Percentiles rank a stretch among this genome's conserved stretches.
These are phyloP conservation scores for Coemansia sp. DNA, from an alignment of 192 early-diverging fungal species.

Conservation along the genomic window DNA sequence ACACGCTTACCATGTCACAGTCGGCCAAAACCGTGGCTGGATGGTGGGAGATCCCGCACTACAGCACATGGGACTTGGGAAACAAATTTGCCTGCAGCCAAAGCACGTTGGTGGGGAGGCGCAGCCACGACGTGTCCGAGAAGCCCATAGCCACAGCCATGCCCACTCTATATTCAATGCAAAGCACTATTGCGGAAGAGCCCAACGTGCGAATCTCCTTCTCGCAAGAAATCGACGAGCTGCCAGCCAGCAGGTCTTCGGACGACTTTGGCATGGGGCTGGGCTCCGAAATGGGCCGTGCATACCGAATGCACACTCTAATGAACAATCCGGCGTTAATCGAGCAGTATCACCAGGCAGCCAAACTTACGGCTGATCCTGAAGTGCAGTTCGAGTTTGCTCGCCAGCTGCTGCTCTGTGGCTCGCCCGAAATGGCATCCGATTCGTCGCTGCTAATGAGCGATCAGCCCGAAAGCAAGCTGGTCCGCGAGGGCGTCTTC, in stretches of 20 bases:
- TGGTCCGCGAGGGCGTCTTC: conserved; percentile 51
- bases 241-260: conserved; percentile 16
- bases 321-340: conserved; percentile 49
- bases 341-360: conserved; percentile 67
- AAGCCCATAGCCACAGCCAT: conserved; percentile 42
- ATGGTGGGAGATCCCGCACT: conserved; percentile 51
- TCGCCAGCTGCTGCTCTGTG: conserved; percentile 53
- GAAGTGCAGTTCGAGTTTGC: conserved; percentile 74
- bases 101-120: conserved; percentile 47
- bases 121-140: conserved; percentile 29
- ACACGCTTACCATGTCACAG: conserved; percentile 7
- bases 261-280: conserved; percentile 46
- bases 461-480: conserved; percentile 25
- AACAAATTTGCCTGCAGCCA: conserved; percentile 54
- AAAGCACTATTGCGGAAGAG: conserved; percentile 39
- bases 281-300: conserved; percentile 40
- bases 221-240: conserved; percentile 15
- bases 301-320: conserved; percentile 46
- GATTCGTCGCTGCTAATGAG: conserved; percentile 14
- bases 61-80: conserved; percentile 48
- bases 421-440: conserved; percentile 43
- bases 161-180: conserved; percentile 39
- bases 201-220: conserved; percentile 40
- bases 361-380: conserved; percentile 66
- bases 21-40: conserved; percentile 21